Evolutionary conservation across 2,329 filamentous ascomycete genomes (phyloP), one percentile per base, ranked within the genome.

Genomic region (Capronia coronata): DNA sequence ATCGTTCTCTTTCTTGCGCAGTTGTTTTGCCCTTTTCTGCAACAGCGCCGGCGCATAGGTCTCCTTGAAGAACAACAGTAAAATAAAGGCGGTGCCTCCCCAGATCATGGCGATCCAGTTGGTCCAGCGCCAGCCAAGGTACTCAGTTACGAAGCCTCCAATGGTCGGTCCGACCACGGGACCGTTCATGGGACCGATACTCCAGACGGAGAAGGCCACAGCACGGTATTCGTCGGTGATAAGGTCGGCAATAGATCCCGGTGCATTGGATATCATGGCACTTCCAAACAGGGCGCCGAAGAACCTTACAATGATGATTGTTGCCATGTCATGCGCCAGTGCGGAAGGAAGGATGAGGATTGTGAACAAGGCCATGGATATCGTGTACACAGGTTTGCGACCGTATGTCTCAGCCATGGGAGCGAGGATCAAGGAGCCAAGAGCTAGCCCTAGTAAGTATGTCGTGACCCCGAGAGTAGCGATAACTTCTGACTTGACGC

Each of bases 51-150:
- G 87, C 0, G 80, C 77, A 60, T 94, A 94, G 0, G 87, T 91
- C 68, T 94, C 88, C 54, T 78, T 78, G 41, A 86, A 72, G 1
- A 77, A 71, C 1, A 73, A 63, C 58, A 87, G 76, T 56, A 83
- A 68, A 16, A 76, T 54, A 49, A 82, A 77, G 0, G 79, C 80
- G 0, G 76, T 72, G 1, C 78, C 86, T 0, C 78, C 77, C 8
- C 87, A 74, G 44, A 94, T 90, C 61, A 91, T 68, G 7, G 83
- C 78, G 16, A 93, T 75, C 85, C 87, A 94, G 62, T 86, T 86
- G 30, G 83, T 84, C 87, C 88, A 95, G 23, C 89, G 72, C 90
- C 90, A 96, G 9, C 87, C 88, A 2, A 93, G 71, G 55, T 71
- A 72, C 50, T 73, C 64, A 3, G 73, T 87, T 1, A 86, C 79